Evolutionary conservation across 2,329 filamentous ascomycete species (phyloP).

Genomic region (Aspergillaceae sp.): DNA sequence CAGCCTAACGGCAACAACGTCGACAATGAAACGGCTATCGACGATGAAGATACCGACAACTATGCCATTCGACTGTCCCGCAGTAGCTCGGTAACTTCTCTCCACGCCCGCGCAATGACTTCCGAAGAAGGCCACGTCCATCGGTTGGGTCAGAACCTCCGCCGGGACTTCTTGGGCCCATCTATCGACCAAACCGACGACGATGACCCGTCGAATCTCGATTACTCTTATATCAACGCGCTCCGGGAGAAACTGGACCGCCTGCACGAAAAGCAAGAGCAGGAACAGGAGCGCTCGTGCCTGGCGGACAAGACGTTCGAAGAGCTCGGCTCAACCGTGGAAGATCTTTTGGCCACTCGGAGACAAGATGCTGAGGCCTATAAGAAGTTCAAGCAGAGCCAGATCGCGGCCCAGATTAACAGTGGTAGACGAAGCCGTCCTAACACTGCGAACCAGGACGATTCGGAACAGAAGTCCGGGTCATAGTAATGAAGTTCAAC

Average conservation of each 20-base stretch:
- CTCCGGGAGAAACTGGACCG: constrained; percentile 37
- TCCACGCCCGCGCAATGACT: constrained; percentile 55
- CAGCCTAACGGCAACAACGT: constrained; percentile 17
- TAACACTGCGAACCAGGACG: constrained; percentile 1
- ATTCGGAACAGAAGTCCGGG: neutral
- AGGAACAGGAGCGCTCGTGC: constrained; percentile 33
- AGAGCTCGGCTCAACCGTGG: constrained; percentile 37
- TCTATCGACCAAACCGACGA: constrained; percentile 23
- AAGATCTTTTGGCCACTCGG: constrained; percentile 37
- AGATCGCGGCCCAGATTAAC: constrained; percentile 41
- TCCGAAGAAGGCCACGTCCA: constrained; percentile 64
- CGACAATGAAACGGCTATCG: constrained; percentile 25
- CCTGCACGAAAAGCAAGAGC: constrained; percentile 35
- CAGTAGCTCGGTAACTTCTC: constrained; percentile 57
- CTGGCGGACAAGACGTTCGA: constrained; percentile 34
- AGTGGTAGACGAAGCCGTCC: constrained; percentile 21
- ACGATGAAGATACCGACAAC: constrained; percentile 35
- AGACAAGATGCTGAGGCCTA: constrained; percentile 38
- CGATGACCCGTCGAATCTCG: constrained; percentile 24
- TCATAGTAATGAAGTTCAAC: neutral
- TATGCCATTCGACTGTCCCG: constrained; percentile 46
- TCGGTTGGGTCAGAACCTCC: constrained; percentile 58
- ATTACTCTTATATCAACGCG: constrained; percentile 38
- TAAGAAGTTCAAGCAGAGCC: constrained; percentile 36
- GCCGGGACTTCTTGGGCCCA: constrained; percentile 53